Base-by-base conservation (phyloP, 1,284 basidiomycete genomes). In the Schizophyllum commune region DNA sequence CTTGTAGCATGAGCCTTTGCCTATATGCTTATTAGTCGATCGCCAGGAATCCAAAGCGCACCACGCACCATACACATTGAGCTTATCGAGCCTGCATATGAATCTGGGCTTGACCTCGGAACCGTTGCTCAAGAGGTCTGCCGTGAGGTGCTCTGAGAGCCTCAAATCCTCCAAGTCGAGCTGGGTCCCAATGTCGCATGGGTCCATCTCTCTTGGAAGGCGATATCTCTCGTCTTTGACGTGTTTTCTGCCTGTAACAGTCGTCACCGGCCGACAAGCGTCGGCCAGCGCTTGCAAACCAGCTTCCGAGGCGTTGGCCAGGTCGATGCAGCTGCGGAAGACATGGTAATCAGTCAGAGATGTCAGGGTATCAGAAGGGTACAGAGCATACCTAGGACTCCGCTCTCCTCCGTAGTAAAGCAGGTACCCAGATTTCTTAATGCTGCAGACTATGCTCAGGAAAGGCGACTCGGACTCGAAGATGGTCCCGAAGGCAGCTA, bases 181-280 rank as follows among this genome's bases (percentile, higher is more conserved):
- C 8, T 65, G 63, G 13, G 62, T n/a, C 0, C 66, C 55, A 57
- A 72, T 69, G 1, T 58, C 58, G 7, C 32, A 56, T 1, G 61
- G 47, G 53, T 71, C 69, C 60, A 71, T 58, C 61, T 70, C 68
- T 19, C 68, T 65, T 0, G 70, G 69, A 58, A 67, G 68, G 27
- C 66, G 61, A 39, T 66, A 66, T 5, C 52, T 57, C 60, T 67
- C 66, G 55, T 65, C 65, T 2, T 66, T 58, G 8, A 64, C 55
- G 32, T 68, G 62, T 1, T 32, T 11, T 17, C 62, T 39, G 55
- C 59, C 56, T 2, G 61, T 33, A 20, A 64, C 67, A 51, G 66
- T 67, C 7, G 67, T 66, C 17, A 64, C 65, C 9, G 53, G 53
- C 13, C 65, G 52, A 34, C 66, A 68, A 70, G 72, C 59, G 6